Evolutionary conservation across 371 early-diverging fungal genomes (phyloP).

Genomic region (Haplosporangium sp.): DNA sequence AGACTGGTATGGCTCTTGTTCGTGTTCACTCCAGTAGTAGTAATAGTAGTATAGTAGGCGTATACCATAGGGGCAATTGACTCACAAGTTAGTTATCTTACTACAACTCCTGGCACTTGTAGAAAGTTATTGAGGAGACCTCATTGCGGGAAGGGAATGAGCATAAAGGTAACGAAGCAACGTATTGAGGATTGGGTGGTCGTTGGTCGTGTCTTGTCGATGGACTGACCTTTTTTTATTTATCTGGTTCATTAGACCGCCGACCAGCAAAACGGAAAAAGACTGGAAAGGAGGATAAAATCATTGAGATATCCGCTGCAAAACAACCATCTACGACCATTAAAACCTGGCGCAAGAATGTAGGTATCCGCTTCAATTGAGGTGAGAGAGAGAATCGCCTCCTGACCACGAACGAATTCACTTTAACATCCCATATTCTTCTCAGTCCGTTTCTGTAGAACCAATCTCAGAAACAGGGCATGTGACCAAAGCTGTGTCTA

Average conservation of each 20-base stretch:
- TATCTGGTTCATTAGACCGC: conserved; percentile 17
- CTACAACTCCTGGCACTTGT: neutral
- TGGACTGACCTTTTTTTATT: neutral
- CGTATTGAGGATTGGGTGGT: too few relatives aligned
- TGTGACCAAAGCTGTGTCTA: neutral
- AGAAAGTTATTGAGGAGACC: conserved; percentile 6
- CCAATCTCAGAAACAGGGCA: neutral
- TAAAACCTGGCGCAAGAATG: conserved; percentile 21
- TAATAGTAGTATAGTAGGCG: neutral
- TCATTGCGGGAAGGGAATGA: neutral
- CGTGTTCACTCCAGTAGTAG: neutral
- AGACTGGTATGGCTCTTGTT: conserved; percentile 11
- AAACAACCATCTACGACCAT: neutral
- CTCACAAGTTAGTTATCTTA: neutral
- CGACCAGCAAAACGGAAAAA: conserved; percentile 33
- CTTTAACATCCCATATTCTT: neutral
- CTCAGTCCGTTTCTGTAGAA: conserved; percentile 18
- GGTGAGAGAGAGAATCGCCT: neutral
- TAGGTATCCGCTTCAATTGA: conserved; percentile 1
- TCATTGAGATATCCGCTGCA: neutral
- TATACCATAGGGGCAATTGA: neutral
- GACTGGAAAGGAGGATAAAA: conserved; percentile 10
- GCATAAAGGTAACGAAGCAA: conserved; percentile 7
- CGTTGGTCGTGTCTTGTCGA: too few relatives aligned
- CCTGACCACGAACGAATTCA: neutral